These are phyloP conservation scores for Lentithecium fluviatile DNA, from an alignment of 495 filamentous ascomycete genomes.

Conservation along the genomic window DNA sequence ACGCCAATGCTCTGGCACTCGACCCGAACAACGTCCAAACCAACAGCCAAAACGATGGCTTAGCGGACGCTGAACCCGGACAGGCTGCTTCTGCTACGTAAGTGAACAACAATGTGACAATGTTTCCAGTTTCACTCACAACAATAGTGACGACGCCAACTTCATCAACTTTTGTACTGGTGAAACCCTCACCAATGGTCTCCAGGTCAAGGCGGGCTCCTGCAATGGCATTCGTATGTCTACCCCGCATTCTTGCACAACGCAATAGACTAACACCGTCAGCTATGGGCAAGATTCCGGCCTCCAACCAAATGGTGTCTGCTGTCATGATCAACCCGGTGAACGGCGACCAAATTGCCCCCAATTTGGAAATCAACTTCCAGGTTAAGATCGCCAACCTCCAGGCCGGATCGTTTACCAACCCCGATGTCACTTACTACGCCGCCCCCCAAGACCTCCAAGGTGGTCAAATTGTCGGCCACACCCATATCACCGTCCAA, in stretches of 20 bases:
- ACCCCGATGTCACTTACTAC: constrained; percentile 62
- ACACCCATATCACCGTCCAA: constrained; percentile 72
- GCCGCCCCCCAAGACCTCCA: constrained; percentile 63
- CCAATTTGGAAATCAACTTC: constrained; percentile 58
- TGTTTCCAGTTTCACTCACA: constrained; percentile 11
- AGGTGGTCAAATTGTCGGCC: constrained; percentile 59
- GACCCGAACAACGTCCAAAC: constrained; percentile 52
- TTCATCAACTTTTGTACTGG: constrained; percentile 50
- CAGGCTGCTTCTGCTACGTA: constrained; percentile 58
- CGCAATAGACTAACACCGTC: constrained; percentile 20
- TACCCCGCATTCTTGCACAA: neutral
- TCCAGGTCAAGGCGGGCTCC: constrained; percentile 62
- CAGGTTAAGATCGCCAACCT: constrained; percentile 61
- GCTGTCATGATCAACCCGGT: constrained; percentile 59
- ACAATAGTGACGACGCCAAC: constrained; percentile 50
- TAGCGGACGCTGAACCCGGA: constrained; percentile 45
- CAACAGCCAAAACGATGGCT: constrained; percentile 46
- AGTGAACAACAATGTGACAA: constrained; percentile 25
- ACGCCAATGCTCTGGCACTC: constrained; percentile 36
- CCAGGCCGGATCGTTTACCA: constrained; percentile 64
- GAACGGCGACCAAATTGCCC: constrained; percentile 48
- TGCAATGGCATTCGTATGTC: constrained; percentile 62
- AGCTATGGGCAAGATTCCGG: constrained; percentile 71
- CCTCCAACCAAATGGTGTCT: constrained; percentile 63
- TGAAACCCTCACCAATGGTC: constrained; percentile 67